Evolutionary conservation across 768 basidiomycete species (phyloP), one percentile per base, ranked within the genome.

Genomic region (Hypsizygus marmoreus): DNA sequence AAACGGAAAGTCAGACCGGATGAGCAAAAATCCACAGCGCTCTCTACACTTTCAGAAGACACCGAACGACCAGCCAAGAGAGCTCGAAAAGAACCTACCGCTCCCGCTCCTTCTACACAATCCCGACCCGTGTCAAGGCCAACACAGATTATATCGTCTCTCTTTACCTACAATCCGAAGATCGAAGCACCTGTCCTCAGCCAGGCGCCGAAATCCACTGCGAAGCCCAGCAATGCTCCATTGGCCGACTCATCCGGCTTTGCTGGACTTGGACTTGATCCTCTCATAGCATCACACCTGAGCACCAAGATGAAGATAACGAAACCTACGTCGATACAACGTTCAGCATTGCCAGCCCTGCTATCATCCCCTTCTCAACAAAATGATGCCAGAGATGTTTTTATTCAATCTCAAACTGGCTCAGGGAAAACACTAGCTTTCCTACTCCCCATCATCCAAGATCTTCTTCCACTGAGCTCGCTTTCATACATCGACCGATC

Each of bases 391-490:
- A 75, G 88, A 48, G 93, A 95, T 65, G 80, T 89, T 11, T 95
- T 97, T 65, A 90, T 97, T 45, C 95, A 97, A 65, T 91, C 93
- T 10, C 94, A 97, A 63, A 97, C 95, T 7, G 95, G 95, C 44
- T 97, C 95, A 0, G 95, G 95, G 60, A 98, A 97, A 69, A 97
- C 95, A 0, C 71, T 97, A 17, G 81, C 94, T 3, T 98, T 90
- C 71, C 80, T 98, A 17, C 81, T 98, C 9, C 95, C 95, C 20
- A 92, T 98, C 64, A 80, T 98, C 33, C 91, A 97, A 51, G 93
- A 95, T 64, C 86, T 98, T 42, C 79, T 98, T 26, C 91, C 93
- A 1, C 76, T 97, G 39, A 88, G 91, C 45, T 81, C 84, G 10
- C 76, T 84, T n/a, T 94, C 92, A 4, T 95, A 90, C 59, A 95